A percentile compares a stretch with the other conserved stretches of the same genome.
Evolutionary conservation across 164 flowering plant species (phyloP).

Genomic region (Magnolia changhungtana): DNA sequence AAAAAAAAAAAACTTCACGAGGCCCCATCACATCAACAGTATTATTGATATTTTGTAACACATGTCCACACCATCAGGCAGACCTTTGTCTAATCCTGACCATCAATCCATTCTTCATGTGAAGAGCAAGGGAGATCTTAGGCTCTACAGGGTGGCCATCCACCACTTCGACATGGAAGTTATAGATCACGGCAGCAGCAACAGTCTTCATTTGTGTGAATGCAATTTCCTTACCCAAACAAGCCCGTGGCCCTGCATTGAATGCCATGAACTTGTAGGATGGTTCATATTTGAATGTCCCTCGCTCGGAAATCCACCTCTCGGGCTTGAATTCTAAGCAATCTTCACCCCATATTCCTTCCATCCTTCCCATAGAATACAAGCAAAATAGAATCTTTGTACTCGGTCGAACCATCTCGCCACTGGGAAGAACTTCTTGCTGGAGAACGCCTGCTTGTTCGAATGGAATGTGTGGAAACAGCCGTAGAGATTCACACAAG

Average conservation of each 20-base stretch:
- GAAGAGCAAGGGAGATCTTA: constrained; percentile 15
- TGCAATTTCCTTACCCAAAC: constrained; percentile 42
- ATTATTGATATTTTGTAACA: too few relatives aligned
- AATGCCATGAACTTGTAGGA: constrained; percentile 29
- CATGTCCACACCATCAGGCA: too few relatives aligned
- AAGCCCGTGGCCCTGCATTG: constrained; percentile 41
- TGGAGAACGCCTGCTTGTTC: constrained; percentile 21
- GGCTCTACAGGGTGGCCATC: constrained; percentile 32
- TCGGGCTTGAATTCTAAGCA: constrained; percentile 22
- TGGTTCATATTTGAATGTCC: constrained; percentile 8
- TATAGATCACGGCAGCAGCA: constrained; percentile 24
- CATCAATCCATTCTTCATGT: constrained; percentile 2
- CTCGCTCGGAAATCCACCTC: constrained; percentile 46
- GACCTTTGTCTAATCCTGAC: too few relatives aligned
- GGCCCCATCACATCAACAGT: too few relatives aligned
- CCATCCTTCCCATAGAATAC: constrained; percentile 35
- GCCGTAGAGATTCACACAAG: constrained; percentile 32
- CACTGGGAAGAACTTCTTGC: constrained; percentile 28
- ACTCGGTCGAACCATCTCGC: constrained; percentile 17
- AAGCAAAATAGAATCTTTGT: constrained; percentile 19
- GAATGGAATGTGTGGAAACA: constrained; percentile 33
- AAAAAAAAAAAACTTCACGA: too few relatives aligned
- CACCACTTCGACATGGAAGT: constrained; percentile 26
- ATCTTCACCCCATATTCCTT: constrained; percentile 26
- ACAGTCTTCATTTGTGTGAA: constrained; percentile 33